These are phyloP conservation scores for Ormosia emarginata DNA, from an alignment of 306 rosid genomes.

Conservation along the genomic window DNA sequence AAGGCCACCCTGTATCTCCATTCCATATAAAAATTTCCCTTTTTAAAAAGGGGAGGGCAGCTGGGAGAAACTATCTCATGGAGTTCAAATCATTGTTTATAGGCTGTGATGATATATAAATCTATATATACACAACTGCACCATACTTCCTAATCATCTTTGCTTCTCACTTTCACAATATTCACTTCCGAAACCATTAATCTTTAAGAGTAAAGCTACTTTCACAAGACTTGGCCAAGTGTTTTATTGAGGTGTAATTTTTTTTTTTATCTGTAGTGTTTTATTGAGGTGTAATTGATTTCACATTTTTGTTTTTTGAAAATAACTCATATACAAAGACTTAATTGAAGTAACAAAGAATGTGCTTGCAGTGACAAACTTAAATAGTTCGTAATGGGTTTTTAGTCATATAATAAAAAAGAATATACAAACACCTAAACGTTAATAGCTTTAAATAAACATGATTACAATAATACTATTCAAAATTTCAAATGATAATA, in stretches of 20 bases:
- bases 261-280: background rate
- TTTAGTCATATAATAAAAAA: too few species aligned
- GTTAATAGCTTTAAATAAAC: background rate
- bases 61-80: background rate
- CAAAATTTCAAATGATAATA: background rate
- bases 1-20: background rate
- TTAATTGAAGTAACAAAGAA: background rate
- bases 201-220: background rate
- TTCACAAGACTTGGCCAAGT: background rate
- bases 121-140: background rate
- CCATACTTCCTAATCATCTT: constrained; percentile 5
- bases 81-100: background rate
- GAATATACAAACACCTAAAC: too few species aligned
- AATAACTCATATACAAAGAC: background rate
- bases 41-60: background rate
- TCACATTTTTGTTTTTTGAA: background rate
- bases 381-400: background rate
- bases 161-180: constrained; percentile 1
- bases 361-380: background rate
- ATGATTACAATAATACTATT: background rate
- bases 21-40: background rate
- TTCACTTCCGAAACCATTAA: constrained; percentile 4
- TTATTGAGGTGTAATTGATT: background rate
- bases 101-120: constrained; percentile 1
- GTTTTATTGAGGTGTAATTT: background rate